Base-by-base conservation (phyloP, 371 early-diverging fungal species). In the Rhizomucor pusillus region DNA sequence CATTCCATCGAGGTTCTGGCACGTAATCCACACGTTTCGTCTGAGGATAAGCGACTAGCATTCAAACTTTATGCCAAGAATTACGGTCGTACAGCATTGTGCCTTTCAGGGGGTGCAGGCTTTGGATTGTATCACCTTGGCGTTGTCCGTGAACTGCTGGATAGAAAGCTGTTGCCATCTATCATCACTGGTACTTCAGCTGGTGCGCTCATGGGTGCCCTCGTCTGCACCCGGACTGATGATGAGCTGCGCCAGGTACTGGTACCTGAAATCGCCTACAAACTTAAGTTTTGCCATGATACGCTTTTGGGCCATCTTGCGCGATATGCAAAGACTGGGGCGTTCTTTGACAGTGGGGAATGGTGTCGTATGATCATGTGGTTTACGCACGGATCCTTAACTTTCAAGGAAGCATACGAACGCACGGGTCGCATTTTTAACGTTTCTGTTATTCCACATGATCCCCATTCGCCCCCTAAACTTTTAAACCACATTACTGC, bases 171-270 rank as follows among this genome's bases (percentile, higher is more conserved):
- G 11, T 70, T 97, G 36, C 97, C 97, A 5, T 77, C 87, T 0
- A 84, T 94, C 25, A 85, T 97, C 36, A 90, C 90, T 1, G 95
- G 97, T 1, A 88, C 94, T 0, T 92, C 93, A 11, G 90, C 87
- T 12, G 95, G 97, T 10, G 78, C 81, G 2, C 53, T 84, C 44
- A 73, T 91, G 66, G 95, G 95, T 10, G 90, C 94, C 0, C 61
- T 91, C 53, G 71, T 89, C 3, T 89, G 93, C 47, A 84, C 88
- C 5, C 79, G 88, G 5, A 90, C 90, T 0, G 91, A 94, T 47
- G 88, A 84, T 24, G 93, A 94, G 59, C 69, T 95, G 35, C 64
- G 75, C 12, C 71, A 77, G 18, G 67, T 92, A 1, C 60, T 93
- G 3, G 79, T 80, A 5, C 87, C 88, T 16, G 82, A 82, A 47